Evolutionary conservation across 2,329 filamentous ascomycete genomes (phyloP).

Genomic region (Metarhizium rileyi): DNA sequence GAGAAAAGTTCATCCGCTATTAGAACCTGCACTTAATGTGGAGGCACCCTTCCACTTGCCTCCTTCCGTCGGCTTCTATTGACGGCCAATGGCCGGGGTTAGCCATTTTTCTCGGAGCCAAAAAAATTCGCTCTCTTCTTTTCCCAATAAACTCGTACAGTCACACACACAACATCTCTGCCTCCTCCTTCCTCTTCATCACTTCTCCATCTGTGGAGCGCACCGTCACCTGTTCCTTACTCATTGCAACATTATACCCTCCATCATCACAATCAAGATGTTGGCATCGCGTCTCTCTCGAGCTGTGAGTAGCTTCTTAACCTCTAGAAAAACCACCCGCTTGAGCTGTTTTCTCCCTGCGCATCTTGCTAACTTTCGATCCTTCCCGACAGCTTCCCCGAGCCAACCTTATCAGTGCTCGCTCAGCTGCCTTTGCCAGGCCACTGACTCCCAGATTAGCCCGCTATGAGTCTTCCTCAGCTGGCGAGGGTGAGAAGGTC

Average conservation of each 20-base stretch:
- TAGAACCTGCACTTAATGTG: not conserved
- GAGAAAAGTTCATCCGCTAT: slow-evolving; percentile 20
- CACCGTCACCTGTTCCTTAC: slow-evolving; percentile 22
- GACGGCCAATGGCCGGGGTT: slow-evolving; percentile 14
- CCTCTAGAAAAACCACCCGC: not conserved
- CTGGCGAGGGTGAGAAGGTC: slow-evolving; percentile 58
- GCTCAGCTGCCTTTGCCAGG: slow-evolving; percentile 56
- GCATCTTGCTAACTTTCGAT: not conserved
- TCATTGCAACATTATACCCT: slow-evolving; percentile 22
- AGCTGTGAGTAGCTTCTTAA: slow-evolving; percentile 52
- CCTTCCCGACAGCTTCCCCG: slow-evolving; percentile 56
- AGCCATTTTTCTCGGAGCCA: slow-evolving; percentile 22
- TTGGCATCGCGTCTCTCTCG: slow-evolving; percentile 61
- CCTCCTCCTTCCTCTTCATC: slow-evolving; percentile 18
- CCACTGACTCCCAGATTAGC: slow-evolving; percentile 65
- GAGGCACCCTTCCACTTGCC: slow-evolving; percentile 16
- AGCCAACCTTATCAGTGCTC: slow-evolving; percentile 58
- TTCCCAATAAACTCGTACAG: slow-evolving; percentile 15
- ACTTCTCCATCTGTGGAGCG: slow-evolving; percentile 19
- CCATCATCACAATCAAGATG: slow-evolving; percentile 45
- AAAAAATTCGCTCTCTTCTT: slow-evolving; percentile 27
- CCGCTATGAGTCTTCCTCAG: slow-evolving; percentile 61
- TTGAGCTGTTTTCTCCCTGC: too few relatives aligned
- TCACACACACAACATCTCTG: slow-evolving; percentile 9
- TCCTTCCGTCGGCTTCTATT: slow-evolving; percentile 35